Percentiles rank a stretch among this genome's conserved stretches.
Evolutionary conservation across 306 rosid genomes (phyloP).

Genomic region (Fagus crenata): DNA sequence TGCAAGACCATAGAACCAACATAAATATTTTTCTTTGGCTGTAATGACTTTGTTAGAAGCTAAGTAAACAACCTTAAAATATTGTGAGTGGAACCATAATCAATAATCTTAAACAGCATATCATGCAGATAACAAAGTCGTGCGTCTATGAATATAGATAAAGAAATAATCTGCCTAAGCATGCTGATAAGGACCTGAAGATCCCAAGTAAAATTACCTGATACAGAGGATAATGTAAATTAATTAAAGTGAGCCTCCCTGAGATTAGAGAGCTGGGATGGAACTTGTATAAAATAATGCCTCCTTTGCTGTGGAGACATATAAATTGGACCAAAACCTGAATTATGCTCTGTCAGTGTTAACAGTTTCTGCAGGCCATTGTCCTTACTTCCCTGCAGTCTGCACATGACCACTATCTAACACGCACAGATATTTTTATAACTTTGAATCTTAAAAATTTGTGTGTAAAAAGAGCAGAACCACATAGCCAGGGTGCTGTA

Average conservation of each 20-base stretch:
- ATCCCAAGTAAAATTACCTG: conserved; percentile 6
- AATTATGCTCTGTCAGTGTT: conserved; percentile 32
- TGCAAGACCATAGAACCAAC: neutral
- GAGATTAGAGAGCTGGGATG: conserved; percentile 19
- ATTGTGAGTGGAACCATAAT: neutral
- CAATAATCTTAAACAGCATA: neutral
- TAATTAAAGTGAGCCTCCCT: conserved; percentile 20
- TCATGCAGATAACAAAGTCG: neutral
- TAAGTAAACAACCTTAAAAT: conserved; percentile 6
- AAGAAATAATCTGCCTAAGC: neutral
- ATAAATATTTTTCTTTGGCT: neutral
- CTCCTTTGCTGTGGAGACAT: conserved; percentile 32
- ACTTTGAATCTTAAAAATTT: conserved; percentile 9
- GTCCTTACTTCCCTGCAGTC: conserved; percentile 44
- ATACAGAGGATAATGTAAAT: conserved; percentile 43
- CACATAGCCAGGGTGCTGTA: conserved; percentile 29
- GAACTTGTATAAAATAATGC: conserved; percentile 16
- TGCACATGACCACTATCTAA: conserved; percentile 52
- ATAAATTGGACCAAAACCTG: conserved; percentile 39
- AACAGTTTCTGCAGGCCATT: conserved; percentile 29
- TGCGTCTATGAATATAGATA: neutral
- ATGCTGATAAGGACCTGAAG: conserved; percentile 19
- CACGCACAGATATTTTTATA: conserved; percentile 13
- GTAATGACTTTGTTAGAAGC: neutral
- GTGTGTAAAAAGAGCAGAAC: conserved; percentile 25